Conservation (phyloP, 768 basidiomycete genomes). For the Kwoniella shandongensis region DNA sequence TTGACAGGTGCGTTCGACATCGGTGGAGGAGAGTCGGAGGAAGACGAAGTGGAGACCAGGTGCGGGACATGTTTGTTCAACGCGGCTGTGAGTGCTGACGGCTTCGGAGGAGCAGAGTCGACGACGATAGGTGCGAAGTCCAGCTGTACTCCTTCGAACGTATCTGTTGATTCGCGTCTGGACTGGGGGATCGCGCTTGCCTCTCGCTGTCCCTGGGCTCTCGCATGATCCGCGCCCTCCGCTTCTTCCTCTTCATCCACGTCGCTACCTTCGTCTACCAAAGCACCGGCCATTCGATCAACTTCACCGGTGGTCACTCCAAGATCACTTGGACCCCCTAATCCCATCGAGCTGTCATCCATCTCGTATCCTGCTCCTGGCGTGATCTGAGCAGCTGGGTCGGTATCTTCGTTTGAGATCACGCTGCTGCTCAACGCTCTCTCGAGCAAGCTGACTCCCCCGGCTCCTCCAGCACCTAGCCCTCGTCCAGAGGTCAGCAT, state of each 20-base stretch:
- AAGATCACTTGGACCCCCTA: conserved; percentile 28
- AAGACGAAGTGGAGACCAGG: conserved; percentile 22
- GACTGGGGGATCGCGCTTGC: conserved; percentile 4
- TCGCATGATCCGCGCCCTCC: conserved; percentile 15
- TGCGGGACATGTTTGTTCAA: conserved; percentile 62
- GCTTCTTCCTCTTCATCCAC: conserved; percentile 43
- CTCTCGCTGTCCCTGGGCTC: conserved; percentile 5
- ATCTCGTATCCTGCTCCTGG: conserved; percentile 9
- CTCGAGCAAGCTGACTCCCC: conserved; percentile 18
- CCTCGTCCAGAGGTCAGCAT: conserved; percentile 31
- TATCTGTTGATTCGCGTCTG: conserved; percentile 14
- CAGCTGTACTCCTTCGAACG: conserved; percentile 7
- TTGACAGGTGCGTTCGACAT: conserved; percentile 57
- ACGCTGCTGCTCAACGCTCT: conserved; percentile 28
- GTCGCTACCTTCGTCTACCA: conserved; percentile 48
- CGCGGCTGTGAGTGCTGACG: conserved; percentile 70
- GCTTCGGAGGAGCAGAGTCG: conserved; percentile 2
- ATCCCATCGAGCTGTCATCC: conserved; percentile 19
- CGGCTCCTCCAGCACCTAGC: conserved; percentile 17
- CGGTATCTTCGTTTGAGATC: conserved; percentile 26
- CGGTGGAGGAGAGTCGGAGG: conserved; percentile 54
- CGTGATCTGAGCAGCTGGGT: conserved; percentile 1
- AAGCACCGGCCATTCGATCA: conserved; percentile 19
- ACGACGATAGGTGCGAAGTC: conserved; percentile 31
- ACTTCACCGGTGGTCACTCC: conserved; percentile 18